Percentiles rank a stretch among this genome's conserved stretches.
Conservation (phyloP, 2,329 filamentous ascomycete species). For the Colletotrichum sp. region DNA sequence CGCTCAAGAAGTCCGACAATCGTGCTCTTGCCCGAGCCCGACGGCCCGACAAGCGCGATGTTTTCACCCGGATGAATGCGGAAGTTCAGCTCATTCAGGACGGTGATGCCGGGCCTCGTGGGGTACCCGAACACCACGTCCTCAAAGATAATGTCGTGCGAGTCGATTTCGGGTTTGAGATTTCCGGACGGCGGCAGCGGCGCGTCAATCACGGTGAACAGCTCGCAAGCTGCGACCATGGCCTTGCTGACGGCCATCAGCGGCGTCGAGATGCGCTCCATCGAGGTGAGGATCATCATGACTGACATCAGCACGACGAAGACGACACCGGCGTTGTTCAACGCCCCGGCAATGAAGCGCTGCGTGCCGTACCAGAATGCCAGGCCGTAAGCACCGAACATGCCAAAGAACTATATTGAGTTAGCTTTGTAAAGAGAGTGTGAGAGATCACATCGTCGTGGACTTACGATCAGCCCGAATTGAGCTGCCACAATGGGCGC, state of each 20-base stretch:
- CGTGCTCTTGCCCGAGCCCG: constrained; percentile 50
- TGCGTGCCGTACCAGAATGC: constrained; percentile 50
- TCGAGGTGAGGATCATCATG: constrained; percentile 39
- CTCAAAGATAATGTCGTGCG: constrained; percentile 22
- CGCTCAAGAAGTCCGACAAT: constrained; percentile 46
- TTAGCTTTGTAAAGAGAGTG: background rate
- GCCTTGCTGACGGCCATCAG: constrained; percentile 38
- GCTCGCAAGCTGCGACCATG: constrained; percentile 31
- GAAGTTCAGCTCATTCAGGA: constrained; percentile 36
- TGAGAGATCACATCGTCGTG: background rate
- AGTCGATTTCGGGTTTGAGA: constrained; percentile 26
- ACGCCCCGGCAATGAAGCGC: constrained; percentile 35
- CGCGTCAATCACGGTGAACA: constrained; percentile 33
- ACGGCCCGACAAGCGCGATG: constrained; percentile 47
- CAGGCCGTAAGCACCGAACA: constrained; percentile 41
- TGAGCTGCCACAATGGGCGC: constrained; percentile 36
- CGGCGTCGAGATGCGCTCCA: constrained; percentile 43
- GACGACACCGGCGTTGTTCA: constrained; percentile 40
- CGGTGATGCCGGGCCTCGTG: constrained; percentile 33
- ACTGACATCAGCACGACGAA: constrained; percentile 42
- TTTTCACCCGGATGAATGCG: constrained; percentile 25
- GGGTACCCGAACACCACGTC: constrained; percentile 30
- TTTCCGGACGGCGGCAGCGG: constrained; percentile 23
- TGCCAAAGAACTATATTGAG: constrained; percentile 31
- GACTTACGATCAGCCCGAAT: constrained; percentile 29